Conservation (phyloP, 2,329 filamentous ascomycete species). For the Albifimbria verrucaria region DNA sequence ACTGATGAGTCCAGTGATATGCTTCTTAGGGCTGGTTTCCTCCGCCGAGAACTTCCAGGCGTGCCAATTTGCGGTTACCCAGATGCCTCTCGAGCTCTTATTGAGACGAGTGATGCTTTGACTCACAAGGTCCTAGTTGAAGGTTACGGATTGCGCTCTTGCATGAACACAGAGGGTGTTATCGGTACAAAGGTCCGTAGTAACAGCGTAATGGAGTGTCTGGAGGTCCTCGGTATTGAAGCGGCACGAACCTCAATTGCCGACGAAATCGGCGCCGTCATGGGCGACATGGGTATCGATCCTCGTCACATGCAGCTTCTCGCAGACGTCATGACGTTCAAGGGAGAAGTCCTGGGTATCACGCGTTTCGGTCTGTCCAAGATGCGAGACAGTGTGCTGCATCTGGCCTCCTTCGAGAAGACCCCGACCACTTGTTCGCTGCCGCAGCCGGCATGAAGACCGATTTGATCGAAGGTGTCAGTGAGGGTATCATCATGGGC, state of each 20-base stretch:
- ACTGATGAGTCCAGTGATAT: conserved; percentile 44
- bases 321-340: conserved; percentile 98
- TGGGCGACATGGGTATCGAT: conserved; percentile 93
- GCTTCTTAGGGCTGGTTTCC: conserved; percentile 75
- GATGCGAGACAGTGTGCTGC: conserved; percentile 91
- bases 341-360: conserved; percentile 93
- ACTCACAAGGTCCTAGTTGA: conserved; percentile 81
- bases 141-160: conserved; percentile 84
- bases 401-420: conserved; percentile 96
- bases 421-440: conserved; percentile 97
- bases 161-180: conserved; percentile 92
- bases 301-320: conserved; percentile 96
- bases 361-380: conserved; percentile 94
- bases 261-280: conserved; percentile 81
- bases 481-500: conserved; percentile 97
- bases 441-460: conserved; percentile 89
- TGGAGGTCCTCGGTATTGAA: conserved; percentile 88
- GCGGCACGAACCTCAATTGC: conserved; percentile 88
- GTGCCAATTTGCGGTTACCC: conserved; percentile 91
- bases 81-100: conserved; percentile 81
- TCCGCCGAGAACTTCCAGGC: conserved; percentile 76
- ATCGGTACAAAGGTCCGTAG: conserved; percentile 70
- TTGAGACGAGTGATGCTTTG: conserved; percentile 71
- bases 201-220: conserved; percentile 89
- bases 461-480: conserved; percentile 89